Percentiles rank a stretch among this genome's conserved stretches.
phyloP scores from a whole-genome alignment of 257 asterid species.

The Anisodus tanguticus region DNA sequence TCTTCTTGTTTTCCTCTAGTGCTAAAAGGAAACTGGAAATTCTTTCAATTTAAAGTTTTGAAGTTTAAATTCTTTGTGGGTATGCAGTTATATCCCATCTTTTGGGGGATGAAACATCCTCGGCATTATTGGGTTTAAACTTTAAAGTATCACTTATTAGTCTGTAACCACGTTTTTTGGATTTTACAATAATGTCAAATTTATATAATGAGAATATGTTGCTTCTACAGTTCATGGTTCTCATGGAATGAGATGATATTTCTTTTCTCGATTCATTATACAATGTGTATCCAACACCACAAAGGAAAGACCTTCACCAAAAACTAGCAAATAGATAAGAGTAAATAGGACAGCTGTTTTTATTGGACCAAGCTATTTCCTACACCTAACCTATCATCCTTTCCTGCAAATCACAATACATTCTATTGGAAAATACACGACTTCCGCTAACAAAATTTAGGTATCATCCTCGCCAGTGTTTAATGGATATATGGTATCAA shows the following conservation, averaged over 20 bases:
- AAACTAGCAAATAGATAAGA: not conserved
- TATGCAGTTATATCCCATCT: not conserved
- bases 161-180: not conserved
- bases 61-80: not conserved
- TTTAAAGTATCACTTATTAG: not conserved
- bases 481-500: slow-evolving; percentile 78
- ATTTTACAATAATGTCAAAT: slow-evolving; percentile 3
- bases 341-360: not conserved
- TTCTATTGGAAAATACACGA: not conserved
- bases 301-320: not conserved
- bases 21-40: not conserved
- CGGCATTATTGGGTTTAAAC: not conserved
- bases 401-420: slow-evolving; percentile 15
- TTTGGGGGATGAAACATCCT: not conserved
- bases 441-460: not conserved
- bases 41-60: not conserved
- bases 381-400: not conserved
- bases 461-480: slow-evolving; percentile 7
- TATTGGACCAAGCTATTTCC: slow-evolving; percentile 7
- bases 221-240: slow-evolving; percentile 15
- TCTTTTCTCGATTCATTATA: not conserved
- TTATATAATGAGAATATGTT: not conserved
- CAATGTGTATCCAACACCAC: not conserved
- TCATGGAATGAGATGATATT: not conserved
- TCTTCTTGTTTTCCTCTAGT: not conserved